phyloP scores from a whole-genome alignment of 2,329 filamentous ascomycete species.

The Parastagonospora avenae region DNA sequence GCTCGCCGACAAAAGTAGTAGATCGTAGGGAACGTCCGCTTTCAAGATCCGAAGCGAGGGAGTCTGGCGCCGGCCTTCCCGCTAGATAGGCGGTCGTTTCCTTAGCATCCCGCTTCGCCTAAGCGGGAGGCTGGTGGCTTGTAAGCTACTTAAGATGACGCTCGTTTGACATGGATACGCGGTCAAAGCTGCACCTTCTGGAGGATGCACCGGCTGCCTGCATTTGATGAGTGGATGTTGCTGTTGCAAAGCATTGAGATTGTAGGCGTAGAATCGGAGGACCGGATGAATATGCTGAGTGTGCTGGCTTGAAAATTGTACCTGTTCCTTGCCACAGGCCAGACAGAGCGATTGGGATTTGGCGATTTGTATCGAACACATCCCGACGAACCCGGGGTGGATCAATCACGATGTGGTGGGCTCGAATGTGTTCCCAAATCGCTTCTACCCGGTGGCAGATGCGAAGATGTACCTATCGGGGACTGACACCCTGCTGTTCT shows the following conservation, averaged over 20 bases:
- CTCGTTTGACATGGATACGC: not conserved
- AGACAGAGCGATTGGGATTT: too few species aligned
- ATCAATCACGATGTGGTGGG: not conserved
- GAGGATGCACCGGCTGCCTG: too few species aligned
- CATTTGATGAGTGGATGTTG: too few species aligned
- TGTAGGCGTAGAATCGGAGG: too few species aligned
- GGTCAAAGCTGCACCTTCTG: too few species aligned
- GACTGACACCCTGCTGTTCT: not conserved
- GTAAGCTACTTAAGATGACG: not conserved
- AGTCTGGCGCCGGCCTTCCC: not conserved
- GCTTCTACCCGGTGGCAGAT: not conserved
- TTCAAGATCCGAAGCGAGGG: not conserved
- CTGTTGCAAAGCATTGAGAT: too few species aligned
- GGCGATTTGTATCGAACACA: too few species aligned
- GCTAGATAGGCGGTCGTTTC: not conserved
- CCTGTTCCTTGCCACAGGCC: too few species aligned
- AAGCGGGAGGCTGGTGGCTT: not conserved
- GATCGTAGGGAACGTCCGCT: not conserved
- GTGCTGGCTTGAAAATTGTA: too few species aligned
- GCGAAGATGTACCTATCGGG: not conserved
- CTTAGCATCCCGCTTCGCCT: constrained; percentile 1
- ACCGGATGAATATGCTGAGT: too few species aligned
- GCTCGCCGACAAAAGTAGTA: not conserved
- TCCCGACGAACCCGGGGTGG: too few species aligned
- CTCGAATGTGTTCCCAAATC: not conserved